Base-by-base conservation (phyloP, 192 early-diverging fungal species). In the Coemansia sp. region DNA sequence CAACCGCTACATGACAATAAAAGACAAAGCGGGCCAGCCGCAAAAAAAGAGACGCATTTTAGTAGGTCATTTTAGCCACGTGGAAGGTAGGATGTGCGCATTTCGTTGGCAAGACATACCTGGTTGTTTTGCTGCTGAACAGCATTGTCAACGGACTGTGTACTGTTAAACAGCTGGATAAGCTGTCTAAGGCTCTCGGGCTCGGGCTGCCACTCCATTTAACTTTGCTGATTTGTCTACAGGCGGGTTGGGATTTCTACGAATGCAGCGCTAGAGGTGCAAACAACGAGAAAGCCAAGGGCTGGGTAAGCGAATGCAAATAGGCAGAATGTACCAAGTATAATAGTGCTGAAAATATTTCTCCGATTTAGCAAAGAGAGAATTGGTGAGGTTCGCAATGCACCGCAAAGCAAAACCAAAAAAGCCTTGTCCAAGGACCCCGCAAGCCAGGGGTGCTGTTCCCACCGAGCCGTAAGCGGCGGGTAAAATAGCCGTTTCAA, bases 131-230 rank as follows among this genome's bases (percentile, higher is more conserved):
- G 83, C 60, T 83, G 84, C 71, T 91, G 90, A 43, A 90, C 79
- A 38, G 79, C 79, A 58, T 87, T 90, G 76, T 90, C 85, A 37
- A 85, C 67, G 40, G 86, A 86, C 66, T 89, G 86, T 71, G 91
- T 88, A 75, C 89, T 90, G 76, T 82, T 83, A 35, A 94, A 82
- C 46, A 94, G 85, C 74, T 89, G 86, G 57, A 87, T 82, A 59
- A 94, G 86, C 83, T 93, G 86, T 64, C 75, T 79, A 53, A 94
- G 86, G 74, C 90, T 89, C 74, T 90, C 87, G 46, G 85, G 87
- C 75, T 91, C 86, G 43, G 92, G 92, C 81, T 85, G 85, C 92
- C 92, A 94, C 70, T 83, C 80, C 80, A 83, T 83, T 64, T 20
- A 38, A 23, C 51, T 59, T 20, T 33, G 43, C n/a, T 65, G 28